Conservation (phyloP, 2,329 filamentous ascomycete species). For the Ceratocystis lukuohia region DNA sequence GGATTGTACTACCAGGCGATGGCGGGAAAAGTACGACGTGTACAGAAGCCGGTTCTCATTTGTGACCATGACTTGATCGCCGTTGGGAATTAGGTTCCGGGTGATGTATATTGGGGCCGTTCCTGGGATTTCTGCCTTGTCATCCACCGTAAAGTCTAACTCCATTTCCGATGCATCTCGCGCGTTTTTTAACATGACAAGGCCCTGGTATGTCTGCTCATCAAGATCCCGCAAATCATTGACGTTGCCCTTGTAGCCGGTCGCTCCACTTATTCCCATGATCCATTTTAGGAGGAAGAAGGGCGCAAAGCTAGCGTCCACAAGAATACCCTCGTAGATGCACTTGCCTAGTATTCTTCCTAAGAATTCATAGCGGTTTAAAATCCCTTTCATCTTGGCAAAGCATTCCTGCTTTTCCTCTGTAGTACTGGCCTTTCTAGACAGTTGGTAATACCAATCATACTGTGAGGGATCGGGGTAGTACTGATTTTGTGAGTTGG, state of each 20-base stretch:
- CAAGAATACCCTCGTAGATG: constrained; percentile 88
- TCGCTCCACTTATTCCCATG: constrained; percentile 45
- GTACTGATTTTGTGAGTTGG: constrained; percentile 65
- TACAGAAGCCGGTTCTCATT: constrained; percentile 92
- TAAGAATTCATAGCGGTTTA: constrained; percentile 76
- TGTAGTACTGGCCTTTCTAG: constrained; percentile 29
- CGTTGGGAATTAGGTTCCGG: constrained; percentile 61
- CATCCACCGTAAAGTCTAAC: constrained; percentile 80
- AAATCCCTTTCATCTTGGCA: constrained; percentile 31
- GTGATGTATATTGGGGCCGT: constrained; percentile 45
- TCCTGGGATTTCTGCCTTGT: constrained; percentile 41
- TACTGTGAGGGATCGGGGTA: constrained; percentile 71
- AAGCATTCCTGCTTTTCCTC: neutral
- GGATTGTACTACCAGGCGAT: constrained; percentile 72
- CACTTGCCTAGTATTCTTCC: constrained; percentile 92
- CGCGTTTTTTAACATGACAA: constrained; percentile 74
- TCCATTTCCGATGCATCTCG: constrained; percentile 39
- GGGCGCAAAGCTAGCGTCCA: constrained; percentile 82
- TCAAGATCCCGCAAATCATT: constrained; percentile 92
- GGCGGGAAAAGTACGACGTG: constrained; percentile 78
- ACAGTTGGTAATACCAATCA: constrained; percentile 50
- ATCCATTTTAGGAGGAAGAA: constrained; percentile 95
- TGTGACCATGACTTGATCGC: constrained; percentile 65
- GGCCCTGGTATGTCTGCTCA: constrained; percentile 75
- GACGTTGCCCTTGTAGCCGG: constrained; percentile 67